Evolutionary conservation across 2,329 filamentous ascomycete genomes (phyloP).

Genomic region (Colletotrichum kahawae): DNA sequence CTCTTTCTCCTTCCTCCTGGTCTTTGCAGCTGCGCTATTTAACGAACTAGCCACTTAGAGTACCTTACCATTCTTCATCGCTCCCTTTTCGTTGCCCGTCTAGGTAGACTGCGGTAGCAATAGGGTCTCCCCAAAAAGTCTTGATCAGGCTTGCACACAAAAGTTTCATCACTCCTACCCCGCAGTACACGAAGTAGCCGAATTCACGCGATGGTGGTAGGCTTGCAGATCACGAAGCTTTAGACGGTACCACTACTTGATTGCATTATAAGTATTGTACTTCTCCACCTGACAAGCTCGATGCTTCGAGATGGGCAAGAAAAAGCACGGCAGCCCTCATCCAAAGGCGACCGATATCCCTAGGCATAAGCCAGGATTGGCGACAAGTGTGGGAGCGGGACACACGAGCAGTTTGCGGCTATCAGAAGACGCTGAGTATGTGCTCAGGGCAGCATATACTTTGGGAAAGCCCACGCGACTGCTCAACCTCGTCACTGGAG

Average conservation of each 20-base stretch:
- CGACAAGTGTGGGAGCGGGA: fast-evolving
- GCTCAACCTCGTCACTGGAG: background rate
- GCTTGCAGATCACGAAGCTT: background rate
- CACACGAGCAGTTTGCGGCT: background rate
- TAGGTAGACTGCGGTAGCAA: background rate
- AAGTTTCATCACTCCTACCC: background rate
- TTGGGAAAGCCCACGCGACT: background rate
- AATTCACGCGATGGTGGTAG: background rate
- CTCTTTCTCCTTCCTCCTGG: background rate
- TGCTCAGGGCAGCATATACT: background rate
- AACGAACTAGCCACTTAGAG: background rate
- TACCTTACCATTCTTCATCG: background rate
- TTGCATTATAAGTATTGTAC: background rate
- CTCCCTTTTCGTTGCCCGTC: background rate
- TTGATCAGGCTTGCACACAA: background rate
- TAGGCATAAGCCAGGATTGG: fast-evolving
- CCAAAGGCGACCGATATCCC: background rate
- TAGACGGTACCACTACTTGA: background rate
- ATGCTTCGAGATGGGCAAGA: background rate
- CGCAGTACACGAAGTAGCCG: background rate
- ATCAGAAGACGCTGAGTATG: background rate
- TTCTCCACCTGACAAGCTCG: background rate
- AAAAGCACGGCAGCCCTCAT: background rate
- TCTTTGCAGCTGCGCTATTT: no score
- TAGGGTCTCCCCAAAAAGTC: fast-evolving